These are phyloP conservation scores for Scenedesmus sp. DNA, from an alignment of 163 green algal genomes.

Conservation along the genomic window DNA sequence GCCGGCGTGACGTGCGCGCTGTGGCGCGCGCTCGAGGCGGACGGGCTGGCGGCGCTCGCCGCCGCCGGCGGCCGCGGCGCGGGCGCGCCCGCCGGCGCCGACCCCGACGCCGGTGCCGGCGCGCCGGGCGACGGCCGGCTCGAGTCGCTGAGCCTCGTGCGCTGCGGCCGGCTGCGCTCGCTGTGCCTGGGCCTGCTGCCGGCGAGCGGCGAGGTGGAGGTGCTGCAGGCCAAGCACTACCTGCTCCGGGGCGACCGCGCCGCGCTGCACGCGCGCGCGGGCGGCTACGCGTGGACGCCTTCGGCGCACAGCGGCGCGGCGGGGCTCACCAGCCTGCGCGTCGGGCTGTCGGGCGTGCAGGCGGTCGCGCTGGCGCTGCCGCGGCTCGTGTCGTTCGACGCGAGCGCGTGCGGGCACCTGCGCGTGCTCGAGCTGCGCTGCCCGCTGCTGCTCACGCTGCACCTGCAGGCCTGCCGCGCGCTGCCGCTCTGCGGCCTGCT, in stretches of 20 bases:
- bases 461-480: constrained; percentile 28
- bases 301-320: constrained; percentile 39
- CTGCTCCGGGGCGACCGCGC: constrained; percentile 14
- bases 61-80: too few species aligned
- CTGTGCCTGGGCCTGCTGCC: constrained; percentile 56
- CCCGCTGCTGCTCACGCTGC: constrained; percentile 43
- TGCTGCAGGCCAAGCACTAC: constrained; percentile 42
- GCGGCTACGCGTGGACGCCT: constrained; percentile 4
- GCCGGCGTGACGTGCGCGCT: constrained; percentile 37
- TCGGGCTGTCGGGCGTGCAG: constrained; percentile 54
- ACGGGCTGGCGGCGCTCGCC: background rate
- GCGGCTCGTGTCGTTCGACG: constrained; percentile 51
- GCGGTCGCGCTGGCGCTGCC: constrained; percentile 58
- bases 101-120: background rate
- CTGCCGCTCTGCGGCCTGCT: constrained; percentile 14
- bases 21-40: constrained; percentile 42
- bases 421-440: constrained; percentile 40
- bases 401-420: constrained; percentile 47
- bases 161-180: constrained; percentile 52
- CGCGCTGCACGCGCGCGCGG: background rate
- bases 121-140: too few species aligned
- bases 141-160: constrained; percentile 52
- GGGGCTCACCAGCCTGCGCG: constrained; percentile 43
- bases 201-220: constrained; percentile 1
- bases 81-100: background rate